These are phyloP conservation scores for Rhizopus microsporus DNA, from an alignment of 371 early-diverging fungal genomes.

Conservation along the genomic window DNA sequence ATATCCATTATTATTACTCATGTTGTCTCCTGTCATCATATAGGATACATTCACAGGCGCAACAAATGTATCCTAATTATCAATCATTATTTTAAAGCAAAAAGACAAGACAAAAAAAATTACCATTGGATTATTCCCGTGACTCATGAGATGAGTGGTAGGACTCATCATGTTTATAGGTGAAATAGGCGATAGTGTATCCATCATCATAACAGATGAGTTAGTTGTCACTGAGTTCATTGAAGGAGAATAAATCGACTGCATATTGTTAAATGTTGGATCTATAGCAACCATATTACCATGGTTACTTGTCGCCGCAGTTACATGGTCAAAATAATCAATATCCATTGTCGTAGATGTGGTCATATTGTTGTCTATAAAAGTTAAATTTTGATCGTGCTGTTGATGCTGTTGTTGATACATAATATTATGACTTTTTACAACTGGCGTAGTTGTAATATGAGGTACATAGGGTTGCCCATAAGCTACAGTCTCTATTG, in stretches of 20 bases:
- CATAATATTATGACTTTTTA: conserved; percentile 22
- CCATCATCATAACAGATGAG: conserved; percentile 18
- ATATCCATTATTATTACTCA: not conserved
- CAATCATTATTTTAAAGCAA: not conserved
- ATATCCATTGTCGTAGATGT: conserved; percentile 21
- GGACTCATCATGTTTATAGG: conserved; percentile 17
- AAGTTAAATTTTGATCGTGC: conserved; percentile 9
- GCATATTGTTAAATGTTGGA: not conserved
- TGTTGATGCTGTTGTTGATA: conserved; percentile 16
- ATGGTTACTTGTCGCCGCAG: conserved; percentile 1
- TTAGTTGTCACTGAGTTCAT: conserved; percentile 22
- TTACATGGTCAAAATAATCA: conserved; percentile 18
- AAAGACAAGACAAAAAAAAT: conserved; percentile 1
- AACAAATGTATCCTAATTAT: conserved; percentile 17
- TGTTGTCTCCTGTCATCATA: conserved; percentile 7
- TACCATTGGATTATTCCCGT: conserved; percentile 19
- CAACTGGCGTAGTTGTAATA: conserved; percentile 25
- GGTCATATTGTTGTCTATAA: conserved; percentile 5
- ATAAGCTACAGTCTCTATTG: not conserved
- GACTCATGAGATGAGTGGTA: conserved; percentile 9
- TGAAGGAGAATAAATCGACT: conserved; percentile 15
- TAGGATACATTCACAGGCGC: conserved; percentile 10
- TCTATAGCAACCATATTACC: conserved; percentile 9
- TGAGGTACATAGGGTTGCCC: conserved; percentile 13
- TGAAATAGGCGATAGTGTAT: conserved; percentile 21